These are phyloP conservation scores for Eucalyptus grandis DNA, from an alignment of 345 rosid species.

Conservation along the genomic window DNA sequence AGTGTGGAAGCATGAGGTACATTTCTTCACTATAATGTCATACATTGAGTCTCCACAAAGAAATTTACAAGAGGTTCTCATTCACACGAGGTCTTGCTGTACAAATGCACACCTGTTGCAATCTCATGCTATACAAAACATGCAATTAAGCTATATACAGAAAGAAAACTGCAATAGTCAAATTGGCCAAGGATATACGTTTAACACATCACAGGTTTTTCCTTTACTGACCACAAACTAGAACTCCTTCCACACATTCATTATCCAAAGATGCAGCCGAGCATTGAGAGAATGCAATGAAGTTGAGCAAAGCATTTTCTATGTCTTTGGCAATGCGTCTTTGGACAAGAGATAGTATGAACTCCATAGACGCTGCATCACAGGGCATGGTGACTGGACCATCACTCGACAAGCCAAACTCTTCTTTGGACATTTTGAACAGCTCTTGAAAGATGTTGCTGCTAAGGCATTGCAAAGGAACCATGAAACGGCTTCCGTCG, in stretches of 20 bases:
- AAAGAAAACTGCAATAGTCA: background rate
- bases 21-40: background rate
- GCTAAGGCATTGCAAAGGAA: background rate
- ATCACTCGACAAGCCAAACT: slow-evolving; percentile 10
- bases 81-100: background rate
- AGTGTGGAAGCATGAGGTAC: background rate
- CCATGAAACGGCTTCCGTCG: background rate
- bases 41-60: background rate
- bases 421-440: slow-evolving; percentile 10
- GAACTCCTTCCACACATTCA: background rate
- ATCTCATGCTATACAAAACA: background rate
- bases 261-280: background rate
- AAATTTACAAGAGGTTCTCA: background rate
- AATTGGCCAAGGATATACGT: background rate
- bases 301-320: slow-evolving; percentile 4
- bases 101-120: background rate
- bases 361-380: slow-evolving; percentile 6
- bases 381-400: slow-evolving; percentile 15
- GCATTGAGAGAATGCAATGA: background rate
- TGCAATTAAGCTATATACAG: background rate
- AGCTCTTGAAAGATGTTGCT: background rate
- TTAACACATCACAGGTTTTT: background rate
- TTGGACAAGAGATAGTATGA: background rate
- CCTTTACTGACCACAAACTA: background rate
- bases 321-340: background rate